Conservation (phyloP, 1,284 basidiomycete genomes). For the Moesziomyces sp. region DNA sequence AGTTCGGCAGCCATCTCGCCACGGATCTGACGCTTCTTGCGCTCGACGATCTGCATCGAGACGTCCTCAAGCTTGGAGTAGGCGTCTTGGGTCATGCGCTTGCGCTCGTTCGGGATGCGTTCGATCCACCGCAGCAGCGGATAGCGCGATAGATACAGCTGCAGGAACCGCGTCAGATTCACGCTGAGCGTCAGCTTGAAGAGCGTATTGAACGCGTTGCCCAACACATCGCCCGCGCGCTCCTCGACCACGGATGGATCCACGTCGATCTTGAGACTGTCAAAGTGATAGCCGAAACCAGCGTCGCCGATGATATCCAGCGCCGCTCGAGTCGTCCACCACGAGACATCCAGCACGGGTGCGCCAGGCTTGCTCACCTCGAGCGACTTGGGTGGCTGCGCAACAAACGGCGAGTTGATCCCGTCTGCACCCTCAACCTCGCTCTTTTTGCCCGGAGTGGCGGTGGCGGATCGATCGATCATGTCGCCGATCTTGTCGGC, state of each 20-base stretch:
- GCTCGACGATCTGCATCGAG: constrained; percentile 46
- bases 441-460: not conserved
- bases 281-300: constrained; percentile 55
- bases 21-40: constrained; percentile 49
- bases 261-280: constrained; percentile 36
- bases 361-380: constrained; percentile 20
- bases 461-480: constrained; percentile 33
- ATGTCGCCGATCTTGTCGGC: constrained; percentile 35
- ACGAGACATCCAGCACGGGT: constrained; percentile 45
- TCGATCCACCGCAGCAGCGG: constrained; percentile 56
- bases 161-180: constrained; percentile 33
- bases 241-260: constrained; percentile 15
- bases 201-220: constrained; percentile 41
- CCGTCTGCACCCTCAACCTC: constrained; percentile 17
- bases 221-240: constrained; percentile 38
- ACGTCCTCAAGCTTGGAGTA: constrained; percentile 43
- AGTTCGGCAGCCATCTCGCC: constrained; percentile 45
- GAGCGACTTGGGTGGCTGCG: constrained; percentile 11
- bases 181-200: constrained; percentile 42
- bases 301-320: constrained; percentile 62
- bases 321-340: constrained; percentile 47
- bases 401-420: constrained; percentile 13
- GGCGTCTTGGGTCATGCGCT: constrained; percentile 29
- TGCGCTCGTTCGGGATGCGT: constrained; percentile 51
- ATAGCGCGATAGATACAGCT: constrained; percentile 49